A percentile compares a stretch with the other conserved stretches of the same genome.
Conservation (phyloP, 2,329 filamentous ascomycete species). For the Cercospora sp. region DNA sequence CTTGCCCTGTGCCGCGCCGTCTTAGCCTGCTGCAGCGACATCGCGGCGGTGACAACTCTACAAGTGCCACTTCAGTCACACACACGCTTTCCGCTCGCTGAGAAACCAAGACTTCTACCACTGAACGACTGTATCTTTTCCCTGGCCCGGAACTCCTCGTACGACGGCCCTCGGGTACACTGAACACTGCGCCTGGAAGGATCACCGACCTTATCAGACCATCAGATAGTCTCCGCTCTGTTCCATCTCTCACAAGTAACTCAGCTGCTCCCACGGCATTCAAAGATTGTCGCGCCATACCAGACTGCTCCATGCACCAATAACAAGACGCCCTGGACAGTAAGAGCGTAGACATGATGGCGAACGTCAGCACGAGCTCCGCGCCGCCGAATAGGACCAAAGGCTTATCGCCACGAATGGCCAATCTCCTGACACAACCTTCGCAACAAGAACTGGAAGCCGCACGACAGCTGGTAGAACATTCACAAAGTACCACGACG, state of each 20-base stretch:
- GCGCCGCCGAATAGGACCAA: constrained; percentile 12
- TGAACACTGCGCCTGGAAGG: not conserved
- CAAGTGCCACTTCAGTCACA: not conserved
- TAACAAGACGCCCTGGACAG: not conserved
- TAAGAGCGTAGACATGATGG: constrained; percentile 14
- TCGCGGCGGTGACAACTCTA: constrained; percentile 5
- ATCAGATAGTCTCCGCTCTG: constrained; percentile 24
- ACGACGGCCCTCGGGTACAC: not conserved
- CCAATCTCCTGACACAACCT: constrained; percentile 36
- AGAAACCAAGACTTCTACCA: not conserved
- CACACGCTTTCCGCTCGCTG: not conserved
- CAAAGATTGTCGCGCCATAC: not conserved
- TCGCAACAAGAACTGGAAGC: constrained; percentile 54
- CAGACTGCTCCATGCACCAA: constrained; percentile 17
- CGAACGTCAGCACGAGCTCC: constrained; percentile 14
- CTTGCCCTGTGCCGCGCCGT: not conserved
- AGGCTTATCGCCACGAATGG: constrained; percentile 25
- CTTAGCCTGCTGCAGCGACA: constrained; percentile 6
- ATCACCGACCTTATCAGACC: constrained; percentile 16
- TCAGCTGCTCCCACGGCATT: not conserved
- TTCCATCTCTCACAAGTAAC: not conserved
- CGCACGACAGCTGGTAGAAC: constrained; percentile 51
- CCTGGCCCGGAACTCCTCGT: not conserved
- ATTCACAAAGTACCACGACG: constrained; percentile 41
- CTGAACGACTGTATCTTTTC: not conserved